These are phyloP conservation scores for Parathielavia appendiculata DNA, from an alignment of 495 filamentous ascomycete species.

Conservation along the genomic window DNA sequence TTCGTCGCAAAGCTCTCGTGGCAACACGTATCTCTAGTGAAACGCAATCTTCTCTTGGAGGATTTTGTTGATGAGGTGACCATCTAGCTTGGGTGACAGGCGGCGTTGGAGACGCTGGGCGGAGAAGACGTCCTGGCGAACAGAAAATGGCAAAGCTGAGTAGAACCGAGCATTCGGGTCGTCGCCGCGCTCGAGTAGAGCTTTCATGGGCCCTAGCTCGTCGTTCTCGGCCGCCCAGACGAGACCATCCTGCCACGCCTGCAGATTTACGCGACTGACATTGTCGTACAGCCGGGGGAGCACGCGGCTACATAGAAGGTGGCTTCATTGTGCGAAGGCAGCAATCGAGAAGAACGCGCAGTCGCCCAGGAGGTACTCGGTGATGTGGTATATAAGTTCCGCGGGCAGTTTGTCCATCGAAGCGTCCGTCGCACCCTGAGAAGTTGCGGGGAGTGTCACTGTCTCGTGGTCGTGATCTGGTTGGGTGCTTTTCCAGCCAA, in stretches of 20 bases:
- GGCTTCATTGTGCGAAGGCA: not conserved
- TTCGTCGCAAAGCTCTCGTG: not conserved
- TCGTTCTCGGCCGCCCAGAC: conserved; percentile 2
- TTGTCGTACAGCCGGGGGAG: not conserved
- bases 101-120: conserved; percentile 2
- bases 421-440: not conserved
- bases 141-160: not conserved
- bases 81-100: not conserved
- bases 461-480: too few species aligned
- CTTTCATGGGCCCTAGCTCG: not conserved
- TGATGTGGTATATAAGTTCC: not conserved
- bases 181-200: not conserved
- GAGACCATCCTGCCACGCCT: not conserved
- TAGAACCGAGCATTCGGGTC: not conserved
- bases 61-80: not conserved
- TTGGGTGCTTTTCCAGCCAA: too few species aligned
- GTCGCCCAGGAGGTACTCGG: not conserved
- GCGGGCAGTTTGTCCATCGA: not conserved
- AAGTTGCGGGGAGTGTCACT: too few species aligned
- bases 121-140: not conserved
- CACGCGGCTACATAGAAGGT: not conserved
- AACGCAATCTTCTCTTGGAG: not conserved
- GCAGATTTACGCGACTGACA: not conserved
- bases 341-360: not conserved
- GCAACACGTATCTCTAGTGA: not conserved